These are phyloP conservation scores for Thelonectria blattea DNA, from an alignment of 2,329 filamentous ascomycete species.

Conservation along the genomic window DNA sequence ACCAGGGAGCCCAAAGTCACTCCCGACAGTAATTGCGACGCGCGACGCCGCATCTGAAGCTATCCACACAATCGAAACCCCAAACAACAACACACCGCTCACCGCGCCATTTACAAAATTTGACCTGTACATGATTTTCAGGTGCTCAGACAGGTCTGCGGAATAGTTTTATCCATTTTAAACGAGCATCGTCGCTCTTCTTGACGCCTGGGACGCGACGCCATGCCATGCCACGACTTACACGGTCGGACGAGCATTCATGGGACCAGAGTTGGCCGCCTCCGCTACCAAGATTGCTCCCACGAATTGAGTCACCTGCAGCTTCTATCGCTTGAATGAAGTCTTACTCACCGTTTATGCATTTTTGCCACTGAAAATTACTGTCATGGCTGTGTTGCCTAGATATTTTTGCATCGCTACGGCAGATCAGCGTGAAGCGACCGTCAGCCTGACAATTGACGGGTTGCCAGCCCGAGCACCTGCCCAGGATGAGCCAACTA, in stretches of 20 bases:
- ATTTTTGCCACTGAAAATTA: not conserved
- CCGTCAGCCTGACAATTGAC: conserved; percentile 10
- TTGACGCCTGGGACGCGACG: conserved; percentile 5
- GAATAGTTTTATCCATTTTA: conserved; percentile 29
- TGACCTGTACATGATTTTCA: not conserved
- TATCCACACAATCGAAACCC: conserved; percentile 40
- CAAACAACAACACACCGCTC: conserved; percentile 29
- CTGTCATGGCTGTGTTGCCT: not conserved
- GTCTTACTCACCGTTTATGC: not conserved
- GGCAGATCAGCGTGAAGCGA: conserved; percentile 4
- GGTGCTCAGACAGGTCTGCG: conserved; percentile 7
- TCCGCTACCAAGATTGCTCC: not conserved
- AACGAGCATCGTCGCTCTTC: conserved; percentile 1
- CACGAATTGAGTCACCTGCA: not conserved
- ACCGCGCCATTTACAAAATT: conserved; percentile 20
- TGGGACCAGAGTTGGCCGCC: conserved; percentile 16
- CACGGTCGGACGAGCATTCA: conserved; percentile 36
- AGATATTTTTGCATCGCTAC: conserved; percentile 3
- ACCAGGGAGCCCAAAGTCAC: conserved; percentile 39
- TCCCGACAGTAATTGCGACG: conserved; percentile 28
- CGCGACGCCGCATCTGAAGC: conserved; percentile 41
- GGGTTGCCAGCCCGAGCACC: not conserved
- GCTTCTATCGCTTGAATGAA: not conserved
- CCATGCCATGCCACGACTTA: conserved; percentile 35
- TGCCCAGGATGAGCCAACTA: not conserved